Base-by-base conservation (phyloP, 331 rosid genomes). In the Telfairia occidentalis region DNA sequence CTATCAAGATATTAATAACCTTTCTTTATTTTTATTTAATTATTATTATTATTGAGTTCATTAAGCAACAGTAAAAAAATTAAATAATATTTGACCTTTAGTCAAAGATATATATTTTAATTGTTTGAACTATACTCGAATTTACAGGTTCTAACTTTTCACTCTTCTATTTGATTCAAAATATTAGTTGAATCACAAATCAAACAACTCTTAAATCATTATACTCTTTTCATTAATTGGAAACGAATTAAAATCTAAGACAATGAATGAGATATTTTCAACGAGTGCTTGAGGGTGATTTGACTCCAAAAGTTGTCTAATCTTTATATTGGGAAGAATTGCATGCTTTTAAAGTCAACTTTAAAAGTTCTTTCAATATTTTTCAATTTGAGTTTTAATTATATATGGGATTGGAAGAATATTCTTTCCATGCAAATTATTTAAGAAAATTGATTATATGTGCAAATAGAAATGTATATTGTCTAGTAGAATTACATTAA, bases 341-440 rank as follows among this genome's bases (percentile, higher is more conserved):
- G 49, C 28, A 64, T 19, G 49, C 49, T 37, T 32, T 35, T 64
- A 8, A 64, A n/a, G 71, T 37, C 71, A 35, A 65, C 72, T 65
- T 65, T 65, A 37, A 65, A 65, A 65, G 9, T 24, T 65, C 0
- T 10, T 65, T 12, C 15, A 46, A 5, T 46, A 38, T 38, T 38
- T 38, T 38, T 7, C 26, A 30, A 34, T 61, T 61, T 26, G 50
- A 38, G 50, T 37, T 65, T 38, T 37, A 65, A 65, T 65, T 64
- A 65, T n/a, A n/a, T n/a, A n/a, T 38, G 32, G 8, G 10, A 38
- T n/a, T 38, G 52, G 32, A 38, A 65, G 50, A 21, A 65, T 65
- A 64, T 64, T 64, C 29, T n/a, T 35, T 38, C 24, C 72, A 64
- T 64, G 72, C 72, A 64, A 19, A 64, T 34, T 64, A 30, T n/a